Evolutionary conservation across 2,329 filamentous ascomycete species (phyloP), one percentile per base, ranked within the genome.

Genomic region (Ophiostoma quercus): DNA sequence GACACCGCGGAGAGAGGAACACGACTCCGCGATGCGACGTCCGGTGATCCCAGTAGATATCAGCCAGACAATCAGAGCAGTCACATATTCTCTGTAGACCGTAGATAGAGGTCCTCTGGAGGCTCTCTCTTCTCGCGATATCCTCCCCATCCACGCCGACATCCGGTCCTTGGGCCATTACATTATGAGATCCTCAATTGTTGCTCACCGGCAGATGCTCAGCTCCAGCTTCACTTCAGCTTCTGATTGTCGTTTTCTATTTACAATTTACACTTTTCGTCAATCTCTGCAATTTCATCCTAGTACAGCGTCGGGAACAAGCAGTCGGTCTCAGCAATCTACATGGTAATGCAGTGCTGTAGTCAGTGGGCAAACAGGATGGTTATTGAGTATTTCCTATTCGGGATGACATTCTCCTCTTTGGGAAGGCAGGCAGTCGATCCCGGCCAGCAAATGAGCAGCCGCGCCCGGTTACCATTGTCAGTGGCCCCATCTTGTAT

Each of bases 381-480:
- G 57, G 57, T n/a, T 63, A 3, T 39, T 39, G 16, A n/a, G 14
- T 65, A 39, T 65, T 65, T n/a, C 62, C 62, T 19, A 3, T 39
- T 65, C 25, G 5, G 62, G 62, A 3, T 34, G 32, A 41, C 7
- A n/a, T 65, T 65, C 62, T 65, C 62, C 62, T 41, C 12, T 65
- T 65, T 65, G 32, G 62, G 62, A 65, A 37, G 62, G 62, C 62
- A 39, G 34, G n/a, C 16, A 65, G 32, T 22, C 16, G 62, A 65
- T 65, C 32, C 16, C 62, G 62, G 34, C 62, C 62, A 39, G 34
- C 62, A 63, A 34, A 63, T 37, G 60, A 63, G 57, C 25, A 62
- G 57, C 57, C 51, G 51, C 51, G 51, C 51, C 54, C 54, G 25
- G 54, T 32, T 60, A 22, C 54, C 22, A 29, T 60, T 60, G 54